phyloP scores from a whole-genome alignment of 257 asterid species.

The Solanum commersonii region DNA sequence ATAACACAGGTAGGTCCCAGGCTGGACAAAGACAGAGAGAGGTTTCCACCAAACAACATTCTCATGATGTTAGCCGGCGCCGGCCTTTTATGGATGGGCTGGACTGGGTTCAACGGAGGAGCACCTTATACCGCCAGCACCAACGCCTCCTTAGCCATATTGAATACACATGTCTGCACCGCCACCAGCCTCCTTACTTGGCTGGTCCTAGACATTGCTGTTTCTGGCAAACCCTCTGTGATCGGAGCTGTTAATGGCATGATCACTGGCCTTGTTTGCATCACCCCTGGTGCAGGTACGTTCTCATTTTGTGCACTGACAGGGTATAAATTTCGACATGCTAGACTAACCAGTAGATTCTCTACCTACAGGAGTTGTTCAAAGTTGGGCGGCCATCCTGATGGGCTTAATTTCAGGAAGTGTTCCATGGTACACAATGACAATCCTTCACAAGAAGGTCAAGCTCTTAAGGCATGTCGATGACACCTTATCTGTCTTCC shows the following conservation, averaged over 20 bases:
- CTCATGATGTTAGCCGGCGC: conserved; percentile 44
- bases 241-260: conserved; percentile 41
- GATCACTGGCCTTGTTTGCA: conserved; percentile 53
- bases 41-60: conserved; percentile 34
- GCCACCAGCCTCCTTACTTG: conserved; percentile 50
- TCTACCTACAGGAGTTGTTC: conserved; percentile 19
- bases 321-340: neutral
- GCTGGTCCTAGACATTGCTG: conserved; percentile 28
- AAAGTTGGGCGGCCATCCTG: conserved; percentile 27
- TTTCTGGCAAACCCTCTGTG: conserved; percentile 40
- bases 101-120: conserved; percentile 67
- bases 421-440: conserved; percentile 35
- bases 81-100: conserved; percentile 56
- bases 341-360: neutral
- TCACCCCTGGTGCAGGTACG: conserved; percentile 48
- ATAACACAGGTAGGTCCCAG: conserved; percentile 52
- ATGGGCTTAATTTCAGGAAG: conserved; percentile 29
- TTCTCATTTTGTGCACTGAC: neutral
- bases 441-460: conserved; percentile 14
- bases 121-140: conserved; percentile 41
- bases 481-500: conserved; percentile 43
- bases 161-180: conserved; percentile 52
- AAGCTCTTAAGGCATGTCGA: conserved; percentile 22
- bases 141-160: conserved; percentile 30
- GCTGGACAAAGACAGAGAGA: conserved; percentile 22